Conservation (phyloP, 257 asterid genomes). For the Capsicum baccatum region DNA sequence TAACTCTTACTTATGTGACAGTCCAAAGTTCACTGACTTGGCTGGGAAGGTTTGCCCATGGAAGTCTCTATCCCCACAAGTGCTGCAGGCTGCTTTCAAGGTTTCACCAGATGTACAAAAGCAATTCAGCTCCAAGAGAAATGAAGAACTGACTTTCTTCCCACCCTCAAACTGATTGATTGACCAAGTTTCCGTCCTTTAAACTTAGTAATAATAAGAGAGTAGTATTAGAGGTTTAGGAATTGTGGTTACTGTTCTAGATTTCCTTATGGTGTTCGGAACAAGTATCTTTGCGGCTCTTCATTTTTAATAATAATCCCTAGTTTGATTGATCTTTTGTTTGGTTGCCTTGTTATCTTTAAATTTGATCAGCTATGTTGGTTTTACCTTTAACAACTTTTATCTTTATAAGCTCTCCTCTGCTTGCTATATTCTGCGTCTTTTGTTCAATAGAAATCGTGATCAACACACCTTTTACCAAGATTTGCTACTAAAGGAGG, state of each 20-base stretch:
- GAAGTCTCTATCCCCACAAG: slow-evolving; percentile 71
- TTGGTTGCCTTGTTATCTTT: neutral
- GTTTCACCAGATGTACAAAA: slow-evolving; percentile 62
- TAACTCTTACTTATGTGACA: slow-evolving; percentile 31
- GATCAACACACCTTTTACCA: neutral
- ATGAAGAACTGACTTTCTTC: slow-evolving; percentile 77
- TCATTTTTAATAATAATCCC: neutral
- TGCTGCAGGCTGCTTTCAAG: slow-evolving; percentile 65
- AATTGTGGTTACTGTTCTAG: neutral
- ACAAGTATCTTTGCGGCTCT: neutral
- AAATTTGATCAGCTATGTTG: neutral
- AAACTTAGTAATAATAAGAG: neutral
- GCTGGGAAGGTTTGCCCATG: slow-evolving; percentile 69
- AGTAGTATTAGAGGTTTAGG: neutral
- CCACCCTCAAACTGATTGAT: slow-evolving; percentile 65
- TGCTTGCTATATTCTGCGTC: neutral
- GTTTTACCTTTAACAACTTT: neutral
- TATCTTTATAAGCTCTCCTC: neutral
- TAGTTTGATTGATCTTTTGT: neutral
- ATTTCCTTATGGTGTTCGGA: neutral
- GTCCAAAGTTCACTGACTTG: slow-evolving; percentile 64
- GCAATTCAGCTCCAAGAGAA: slow-evolving; percentile 71
- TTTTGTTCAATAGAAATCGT: neutral
- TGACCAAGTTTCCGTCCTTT: neutral
- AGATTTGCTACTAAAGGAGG: neutral